Base-by-base conservation (phyloP, 176 grass and related monocot species). In the Hordeum marinum region DNA sequence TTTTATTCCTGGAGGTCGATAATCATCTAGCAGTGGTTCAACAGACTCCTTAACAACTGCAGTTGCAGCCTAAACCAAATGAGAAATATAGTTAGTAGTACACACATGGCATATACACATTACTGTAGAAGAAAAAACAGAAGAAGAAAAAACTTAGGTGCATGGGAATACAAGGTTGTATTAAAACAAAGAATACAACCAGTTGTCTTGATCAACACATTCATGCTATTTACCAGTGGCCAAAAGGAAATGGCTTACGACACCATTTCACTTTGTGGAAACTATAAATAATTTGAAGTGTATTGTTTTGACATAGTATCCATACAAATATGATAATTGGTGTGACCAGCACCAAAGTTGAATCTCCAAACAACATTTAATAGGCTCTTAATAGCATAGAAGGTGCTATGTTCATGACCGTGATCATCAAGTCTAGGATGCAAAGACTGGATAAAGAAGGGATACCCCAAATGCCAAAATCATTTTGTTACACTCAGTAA, bases 21-120 rank as follows among this genome's bases (percentile, higher is more conserved):
- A 98, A 84, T 98, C 96, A 86, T 98, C 93, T 67, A 98, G 90
- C 73, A 98, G 69, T 82, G 96, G 96, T 63, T 98, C 96, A 82
- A 95, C 93, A 25, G 90, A 89, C 72, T 98, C 96, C 57, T 85
- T 98, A 57, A 98, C 84, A 68, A 98, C 84, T 40, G 78, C 36
- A 71, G 91, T 94, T 78, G 81, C 91, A 42, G 93, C 96, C 96
- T 98, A 89, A 73, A 73, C 15, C 66, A 86, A 64, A 87, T 27
- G 34, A 74, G 82, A 88, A 79, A 71, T 57, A 73, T 66, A 78
- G 54, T 85, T 42, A 91, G 48, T 35, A 91, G 59, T 36, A 82
- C 21, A 69, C 45, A 91, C 37, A 68, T 80, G 46, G 54, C 39
- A 63, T 82, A 84, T 8, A 81, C 62, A 75, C 34, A 84, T 60